Evolutionary conservation across 192 early-diverging fungal species (phyloP), one percentile per base, ranked within the genome.

Genomic region (Diversispora epigaea): DNA sequence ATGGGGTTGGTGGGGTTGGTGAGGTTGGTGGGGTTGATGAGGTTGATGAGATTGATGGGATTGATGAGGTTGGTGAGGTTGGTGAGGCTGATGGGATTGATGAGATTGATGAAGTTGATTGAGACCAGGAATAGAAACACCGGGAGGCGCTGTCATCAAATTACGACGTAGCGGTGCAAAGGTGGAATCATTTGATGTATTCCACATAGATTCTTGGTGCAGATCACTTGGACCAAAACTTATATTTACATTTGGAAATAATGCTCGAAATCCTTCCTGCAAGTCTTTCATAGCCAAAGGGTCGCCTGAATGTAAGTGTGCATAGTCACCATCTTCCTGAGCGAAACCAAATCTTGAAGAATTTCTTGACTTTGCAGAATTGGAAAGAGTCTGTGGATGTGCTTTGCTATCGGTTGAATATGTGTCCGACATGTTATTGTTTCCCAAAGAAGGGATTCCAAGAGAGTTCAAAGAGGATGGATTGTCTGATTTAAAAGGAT

Each of bases 241-340:
- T 50, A 88, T 79, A 80, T 85, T 88, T n/a, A 84, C 84, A 77
- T 88, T 86, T 46, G 87, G 87, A 64, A 88, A 84, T 8, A 88
- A 56, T 21, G 87, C 85, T 71, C 85, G 74, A 58, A 88, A 80
- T 32, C 84, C 87, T 17, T 86, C 82, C 8, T 85, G 80, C 77
- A 87, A 83, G n/a, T 81, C 82, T 44, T 84, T 82, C 77, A 81
- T 78, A 19, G 71, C 14, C 9, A 78, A 70, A 11, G 79, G 72
- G 32, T 79, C 73, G 11, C 50, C 21, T 21, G 52, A 50, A 55
- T 43, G 72, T 3, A 78, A 81, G 3, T 65, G 63, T 15, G 72
- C 64, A 77, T 41, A 40, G n/a, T 80, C 69, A 15, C 73, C 68
- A 14, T 50, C 69, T 12, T 80, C 83, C 55, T 74, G 77, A 5